Evolutionary conservation across 2,329 filamentous ascomycete genomes (phyloP).

Genomic region (Sporothrix phasma): DNA sequence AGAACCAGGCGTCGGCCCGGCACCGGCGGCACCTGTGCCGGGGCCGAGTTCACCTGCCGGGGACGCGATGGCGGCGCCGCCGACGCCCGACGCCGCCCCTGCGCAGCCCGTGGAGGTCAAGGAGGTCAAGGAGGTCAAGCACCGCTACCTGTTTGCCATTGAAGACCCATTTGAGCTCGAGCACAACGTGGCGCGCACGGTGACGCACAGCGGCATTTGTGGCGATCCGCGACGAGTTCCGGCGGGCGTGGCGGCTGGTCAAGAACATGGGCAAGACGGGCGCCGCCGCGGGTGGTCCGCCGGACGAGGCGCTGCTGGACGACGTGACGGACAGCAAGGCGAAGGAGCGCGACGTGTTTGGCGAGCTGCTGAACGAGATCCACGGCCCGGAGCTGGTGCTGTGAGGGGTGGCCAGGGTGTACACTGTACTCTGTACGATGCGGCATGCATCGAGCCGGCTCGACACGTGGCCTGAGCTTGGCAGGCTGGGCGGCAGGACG

Average conservation of each 20-base stretch:
- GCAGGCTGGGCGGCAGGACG: too few species aligned
- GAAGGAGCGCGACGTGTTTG: slow-evolving; percentile 29
- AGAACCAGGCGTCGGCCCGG: slow-evolving; percentile 25
- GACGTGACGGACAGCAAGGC: slow-evolving; percentile 32
- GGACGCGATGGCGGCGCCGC: background rate
- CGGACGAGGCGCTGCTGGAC: slow-evolving; percentile 41
- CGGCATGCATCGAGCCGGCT: background rate
- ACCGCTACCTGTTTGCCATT: slow-evolving; percentile 78
- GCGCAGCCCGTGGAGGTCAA: too few species aligned
- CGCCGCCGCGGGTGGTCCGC: slow-evolving; percentile 18
- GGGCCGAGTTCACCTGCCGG: slow-evolving; percentile 4
- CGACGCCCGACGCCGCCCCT: too few species aligned
- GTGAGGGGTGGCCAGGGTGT: background rate
- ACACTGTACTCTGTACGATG: slow-evolving; percentile 3
- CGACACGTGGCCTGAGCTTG: too few species aligned
- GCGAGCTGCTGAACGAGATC: slow-evolving; percentile 32
- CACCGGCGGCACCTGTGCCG: slow-evolving; percentile 15
- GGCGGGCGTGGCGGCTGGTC: slow-evolving; percentile 67
- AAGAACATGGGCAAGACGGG: slow-evolving; percentile 34
- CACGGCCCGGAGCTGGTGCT: slow-evolving; percentile 24
- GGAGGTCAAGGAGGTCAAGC: slow-evolving; percentile 58
- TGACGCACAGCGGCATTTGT: slow-evolving; percentile 75
- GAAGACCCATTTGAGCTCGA: slow-evolving; percentile 85
- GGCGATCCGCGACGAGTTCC: slow-evolving; percentile 74
- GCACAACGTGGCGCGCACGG: slow-evolving; percentile 81